Base-by-base conservation (phyloP, 108 stramenopile species). In the Nannochloropsis granulata region DNA sequence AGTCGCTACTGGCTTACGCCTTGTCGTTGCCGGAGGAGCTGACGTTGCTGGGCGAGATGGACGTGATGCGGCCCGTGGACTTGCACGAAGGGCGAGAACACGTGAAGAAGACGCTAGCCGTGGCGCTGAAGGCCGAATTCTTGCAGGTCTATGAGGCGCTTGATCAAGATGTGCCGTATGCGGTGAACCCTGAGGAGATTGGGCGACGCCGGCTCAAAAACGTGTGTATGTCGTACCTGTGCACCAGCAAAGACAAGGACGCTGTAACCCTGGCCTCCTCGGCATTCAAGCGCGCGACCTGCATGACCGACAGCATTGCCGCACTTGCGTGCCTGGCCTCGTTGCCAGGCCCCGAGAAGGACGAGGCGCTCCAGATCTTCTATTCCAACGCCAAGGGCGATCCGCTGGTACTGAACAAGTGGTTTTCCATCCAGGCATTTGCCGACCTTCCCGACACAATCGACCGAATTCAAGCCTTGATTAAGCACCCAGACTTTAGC, bases 221-320 rank as follows among this genome's bases (percentile, higher is more conserved):
- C 87, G 90, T 92, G 24, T 89, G 91, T 44, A 89, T 96, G 14
- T 89, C 90, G 12, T 95, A 94, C 82, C 86, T 96, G 12, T 92
- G 91, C 90, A 87, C 91, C 23, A 90, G 94, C 23, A 71, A 85
- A 16, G 94, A 89, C 19, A 93, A 94, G 44, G 93, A 92, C 24
- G 92, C 93, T 80, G 86, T 81, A 12, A 82, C 82, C 43, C 85
- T 89, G 44, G 84, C 87, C 83, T 44, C 45, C 45, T 82, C 82
- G 56, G 95, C 96, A 82, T 96, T 91, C 87, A 83, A 91, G 56
- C 83, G 84, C 21, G 94, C 96, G 21, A 90, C 84, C 19, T 92
- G 94, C 80, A 97, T 97, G 96, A 97, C 96, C 14, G 96, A 98
- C 81, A 92, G 92, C 82, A 84, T 95, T 79, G 94, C 95, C n/a